phyloP scores from a whole-genome alignment of 345 rosid genomes.

The Melaleuca quinquenervia region DNA sequence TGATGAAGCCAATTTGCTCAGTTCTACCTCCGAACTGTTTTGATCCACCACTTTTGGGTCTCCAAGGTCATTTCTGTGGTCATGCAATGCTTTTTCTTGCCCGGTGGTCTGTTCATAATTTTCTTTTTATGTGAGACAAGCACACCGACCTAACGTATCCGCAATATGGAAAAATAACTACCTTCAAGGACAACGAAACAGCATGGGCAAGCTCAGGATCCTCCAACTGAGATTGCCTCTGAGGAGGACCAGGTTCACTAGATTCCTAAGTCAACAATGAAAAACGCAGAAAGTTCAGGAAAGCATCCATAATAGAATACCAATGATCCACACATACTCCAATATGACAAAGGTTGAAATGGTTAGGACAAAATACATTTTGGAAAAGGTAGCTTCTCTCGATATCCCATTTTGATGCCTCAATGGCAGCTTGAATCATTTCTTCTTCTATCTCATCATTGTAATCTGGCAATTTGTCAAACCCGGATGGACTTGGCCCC shows the following conservation, averaged over 20 bases:
- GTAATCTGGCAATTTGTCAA: slow-evolving; percentile 38
- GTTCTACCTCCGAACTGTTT: slow-evolving; percentile 27
- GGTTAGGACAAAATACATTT: neutral
- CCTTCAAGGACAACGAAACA: slow-evolving; percentile 63
- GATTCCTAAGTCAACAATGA: slow-evolving; percentile 20
- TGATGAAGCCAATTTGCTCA: slow-evolving; percentile 20
- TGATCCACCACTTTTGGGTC: slow-evolving; percentile 27
- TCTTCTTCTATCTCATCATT: slow-evolving; percentile 90
- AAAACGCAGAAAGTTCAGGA: neutral
- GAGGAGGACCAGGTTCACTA: slow-evolving; percentile 26
- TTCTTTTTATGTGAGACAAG: slow-evolving; percentile 6
- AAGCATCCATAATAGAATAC: neutral
- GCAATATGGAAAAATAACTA: neutral
- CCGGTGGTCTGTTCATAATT: slow-evolving; percentile 50
- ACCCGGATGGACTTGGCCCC: slow-evolving; percentile 31
- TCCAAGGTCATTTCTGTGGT: slow-evolving; percentile 27
- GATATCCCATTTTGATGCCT: slow-evolving; percentile 82
- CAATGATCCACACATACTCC: neutral
- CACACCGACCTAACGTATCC: neutral
- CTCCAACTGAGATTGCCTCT: slow-evolving; percentile 24
- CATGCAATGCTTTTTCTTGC: slow-evolving; percentile 50
- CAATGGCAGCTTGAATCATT: slow-evolving; percentile 96
- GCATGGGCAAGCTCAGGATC: slow-evolving; percentile 64
- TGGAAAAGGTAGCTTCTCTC: slow-evolving; percentile 26
- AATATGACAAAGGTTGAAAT: neutral